Percentiles rank a stretch among this genome's conserved stretches.
Evolutionary conservation across 2,329 filamentous ascomycete genomes (phyloP).

Genomic region (Alternaria tenuissima): DNA sequence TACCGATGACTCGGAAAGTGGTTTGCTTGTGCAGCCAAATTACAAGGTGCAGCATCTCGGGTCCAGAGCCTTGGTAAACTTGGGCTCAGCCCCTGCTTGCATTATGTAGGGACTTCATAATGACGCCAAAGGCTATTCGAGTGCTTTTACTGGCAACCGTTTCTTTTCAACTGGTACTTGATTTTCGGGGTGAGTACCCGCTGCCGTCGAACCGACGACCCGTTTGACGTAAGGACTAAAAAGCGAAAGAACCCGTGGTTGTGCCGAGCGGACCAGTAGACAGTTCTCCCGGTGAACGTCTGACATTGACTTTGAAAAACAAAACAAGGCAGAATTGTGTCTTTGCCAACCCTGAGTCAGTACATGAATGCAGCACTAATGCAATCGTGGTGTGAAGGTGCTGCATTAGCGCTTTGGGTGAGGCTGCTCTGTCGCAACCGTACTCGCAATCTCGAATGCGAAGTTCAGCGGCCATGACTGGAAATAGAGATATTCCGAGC

Average conservation of each 20-base stretch:
- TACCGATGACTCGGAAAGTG: conserved; percentile 30
- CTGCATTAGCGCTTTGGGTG: conserved; percentile 27
- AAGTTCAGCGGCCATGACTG: conserved; percentile 9
- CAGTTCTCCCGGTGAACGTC: conserved; percentile 14
- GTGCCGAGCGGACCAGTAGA: conserved; percentile 11
- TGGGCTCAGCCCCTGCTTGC: conserved; percentile 12
- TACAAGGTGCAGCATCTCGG: conserved; percentile 22
- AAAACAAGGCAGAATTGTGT: conserved; percentile 13
- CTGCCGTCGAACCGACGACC: conserved; percentile 11
- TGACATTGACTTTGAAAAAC: conserved; percentile 13
- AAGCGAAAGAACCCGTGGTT: conserved; percentile 6
- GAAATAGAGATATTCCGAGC: conserved; percentile 4
- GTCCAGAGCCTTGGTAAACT: conserved; percentile 15
- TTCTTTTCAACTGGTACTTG: background rate
- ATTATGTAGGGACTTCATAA: background rate
- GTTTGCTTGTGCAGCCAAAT: conserved; percentile 25
- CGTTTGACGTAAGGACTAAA: conserved; percentile 5
- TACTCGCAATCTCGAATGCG: conserved; percentile 9
- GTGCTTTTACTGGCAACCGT: background rate
- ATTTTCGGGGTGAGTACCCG: conserved; percentile 5
- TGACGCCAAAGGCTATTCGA: conserved; percentile 1
- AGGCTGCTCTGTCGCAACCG: conserved; percentile 20
- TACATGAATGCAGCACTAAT: conserved; percentile 12
- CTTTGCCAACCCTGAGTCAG: conserved; percentile 14
- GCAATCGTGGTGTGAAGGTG: conserved; percentile 20